Base-by-base conservation (phyloP, 768 basidiomycete species). In the Rhizopogon vulgaris region DNA sequence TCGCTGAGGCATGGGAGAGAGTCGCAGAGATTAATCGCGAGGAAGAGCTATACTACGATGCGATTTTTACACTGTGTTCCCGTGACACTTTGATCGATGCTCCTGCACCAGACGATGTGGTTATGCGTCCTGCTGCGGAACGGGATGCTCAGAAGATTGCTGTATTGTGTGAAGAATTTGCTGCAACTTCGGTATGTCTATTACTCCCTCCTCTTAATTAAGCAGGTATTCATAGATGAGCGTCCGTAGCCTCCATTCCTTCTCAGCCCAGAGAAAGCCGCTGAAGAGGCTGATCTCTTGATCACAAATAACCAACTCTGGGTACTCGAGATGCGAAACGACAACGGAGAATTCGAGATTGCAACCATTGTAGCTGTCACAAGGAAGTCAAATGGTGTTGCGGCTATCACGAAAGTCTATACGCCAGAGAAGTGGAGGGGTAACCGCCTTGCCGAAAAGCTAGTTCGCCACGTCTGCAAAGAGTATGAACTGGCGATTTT, bases 341-440 rank as follows among this genome's bases (percentile, higher is more conserved):
- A 71, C 46, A 15, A 7, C 12, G 45, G 14, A 34, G 45, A 46
- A 36, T 22, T 22, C 7, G 45, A 46, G 14, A 62, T 78, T 46
- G 70, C 78, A 4, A 76, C 74, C 17, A 74, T 83, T 38, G 80
- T 79, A 41, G 80, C 80, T 14, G 78, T 76, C 18, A 77, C 80
- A n/a, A 75, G 80, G n/a, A 70, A 70, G 47, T 77, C 76, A 11
- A 61, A 69, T 51, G 68, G 66, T 10, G 76, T 80, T 22, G 73
- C 77, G 12, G 78, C 77, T 3, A 79, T 82, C 56, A 79, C 80
- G 7, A 83, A 82, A 61, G 80, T 82, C 1, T 79, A 76, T 60
- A 83, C 80, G 17, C 70, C 72, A 30, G 69, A 71, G 0, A 58
- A 59, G 24, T 78, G 71, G 70, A 63, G 79, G 51, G 66, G 73